A percentile compares a stretch with the other conserved stretches of the same genome.
phyloP scores from a whole-genome alignment of 177 flowering plant genomes.

The Vitis hybrid region DNA sequence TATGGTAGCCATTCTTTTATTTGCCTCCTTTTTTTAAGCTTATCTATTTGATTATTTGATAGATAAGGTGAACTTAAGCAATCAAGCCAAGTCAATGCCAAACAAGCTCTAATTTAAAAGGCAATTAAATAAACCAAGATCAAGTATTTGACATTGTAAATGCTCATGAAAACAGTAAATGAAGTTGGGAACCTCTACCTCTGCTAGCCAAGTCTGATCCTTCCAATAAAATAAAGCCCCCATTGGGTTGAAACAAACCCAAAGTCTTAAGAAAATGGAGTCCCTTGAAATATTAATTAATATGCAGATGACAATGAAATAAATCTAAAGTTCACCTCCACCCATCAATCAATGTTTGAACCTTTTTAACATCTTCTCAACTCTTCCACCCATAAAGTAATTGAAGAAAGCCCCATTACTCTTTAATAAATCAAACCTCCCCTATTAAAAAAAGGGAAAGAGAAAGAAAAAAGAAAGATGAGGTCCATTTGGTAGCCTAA shows the following conservation, averaged over 20 bases:
- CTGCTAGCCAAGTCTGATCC: too few relatives aligned
- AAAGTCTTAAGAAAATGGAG: too few relatives aligned
- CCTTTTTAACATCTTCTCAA: not conserved
- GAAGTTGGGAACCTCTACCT: too few relatives aligned
- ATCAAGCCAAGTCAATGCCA: constrained; percentile 14
- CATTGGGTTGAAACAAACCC: too few relatives aligned
- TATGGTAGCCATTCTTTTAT: too few relatives aligned
- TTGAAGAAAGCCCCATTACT: constrained; percentile 1
- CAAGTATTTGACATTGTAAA: too few relatives aligned
- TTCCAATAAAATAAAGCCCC: too few relatives aligned
- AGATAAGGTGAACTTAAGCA: constrained; percentile 13
- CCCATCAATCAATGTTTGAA: not conserved
- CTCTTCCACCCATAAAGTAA: constrained; percentile 5
- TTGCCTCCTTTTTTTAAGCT: not conserved
- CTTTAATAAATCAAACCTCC: constrained; percentile 8
- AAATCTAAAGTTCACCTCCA: not conserved
- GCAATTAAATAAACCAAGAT: not conserved
- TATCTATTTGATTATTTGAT: not conserved
- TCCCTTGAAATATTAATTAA: not conserved
- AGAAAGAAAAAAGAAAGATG: constrained; percentile 3
- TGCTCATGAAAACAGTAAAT: too few relatives aligned
- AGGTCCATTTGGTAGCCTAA: not conserved
- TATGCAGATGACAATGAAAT: not conserved
- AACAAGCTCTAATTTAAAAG: not conserved
- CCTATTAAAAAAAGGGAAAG: too few relatives aligned